A percentile compares a stretch with the other conserved stretches of the same genome.
Evolutionary conservation across 1,284 basidiomycete species (phyloP).

Genomic region (Fistulinella staudtii): DNA sequence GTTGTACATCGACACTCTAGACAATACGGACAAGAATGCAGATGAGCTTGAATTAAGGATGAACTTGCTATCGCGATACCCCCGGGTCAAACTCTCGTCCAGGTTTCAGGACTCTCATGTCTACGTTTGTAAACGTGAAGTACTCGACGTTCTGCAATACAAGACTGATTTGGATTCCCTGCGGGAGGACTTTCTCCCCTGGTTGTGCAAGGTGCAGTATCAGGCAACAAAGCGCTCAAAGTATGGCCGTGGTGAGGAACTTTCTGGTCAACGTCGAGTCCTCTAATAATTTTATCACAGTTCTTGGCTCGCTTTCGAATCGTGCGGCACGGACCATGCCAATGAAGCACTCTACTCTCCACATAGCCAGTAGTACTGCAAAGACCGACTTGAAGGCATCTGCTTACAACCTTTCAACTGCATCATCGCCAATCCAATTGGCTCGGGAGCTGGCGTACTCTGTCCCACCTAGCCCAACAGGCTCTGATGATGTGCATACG

Average conservation of each 20-base stretch:
- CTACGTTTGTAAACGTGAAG: constrained; percentile 75
- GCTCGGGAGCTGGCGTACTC: constrained; percentile 26
- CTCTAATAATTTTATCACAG: constrained; percentile 5
- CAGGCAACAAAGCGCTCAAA: constrained; percentile 55
- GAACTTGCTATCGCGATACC: constrained; percentile 71
- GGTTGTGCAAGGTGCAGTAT: constrained; percentile 84
- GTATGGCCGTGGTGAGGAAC: constrained; percentile 48
- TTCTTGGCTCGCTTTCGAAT: constrained; percentile 20
- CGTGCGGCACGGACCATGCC: constrained; percentile 33
- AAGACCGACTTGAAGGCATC: constrained; percentile 12
- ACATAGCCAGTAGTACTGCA: constrained; percentile 21
- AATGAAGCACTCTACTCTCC: constrained; percentile 57
- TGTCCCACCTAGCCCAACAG: constrained; percentile 42
- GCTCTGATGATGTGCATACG: constrained; percentile 37
- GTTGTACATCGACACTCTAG: constrained; percentile 64
- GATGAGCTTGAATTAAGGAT: constrained; percentile 74
- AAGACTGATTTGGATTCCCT: constrained; percentile 74
- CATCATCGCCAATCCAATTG: constrained; percentile 23
- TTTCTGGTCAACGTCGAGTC: not conserved
- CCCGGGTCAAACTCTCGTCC: constrained; percentile 67
- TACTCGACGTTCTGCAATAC: constrained; percentile 70
- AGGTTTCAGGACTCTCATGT: constrained; percentile 83
- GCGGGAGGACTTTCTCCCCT: constrained; percentile 84
- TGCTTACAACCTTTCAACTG: constrained; percentile 3
- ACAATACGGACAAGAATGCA: constrained; percentile 61